Percentiles rank a stretch among this genome's conserved stretches.
Evolutionary conservation across 2,329 filamentous ascomycete genomes (phyloP).

Genomic region (Dothideomycetidae sp.): DNA sequence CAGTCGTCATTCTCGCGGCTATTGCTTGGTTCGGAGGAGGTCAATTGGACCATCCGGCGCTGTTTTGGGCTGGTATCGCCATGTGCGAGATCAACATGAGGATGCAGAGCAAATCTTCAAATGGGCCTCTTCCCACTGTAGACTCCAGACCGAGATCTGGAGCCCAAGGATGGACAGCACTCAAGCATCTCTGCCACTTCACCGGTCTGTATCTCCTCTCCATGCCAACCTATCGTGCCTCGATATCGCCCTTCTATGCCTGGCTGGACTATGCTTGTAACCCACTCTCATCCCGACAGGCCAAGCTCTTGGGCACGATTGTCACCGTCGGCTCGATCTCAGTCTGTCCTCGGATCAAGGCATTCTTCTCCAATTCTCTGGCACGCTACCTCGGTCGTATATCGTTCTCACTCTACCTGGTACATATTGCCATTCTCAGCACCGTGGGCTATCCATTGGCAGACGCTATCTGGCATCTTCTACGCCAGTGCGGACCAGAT

Average conservation of each 20-base stretch:
- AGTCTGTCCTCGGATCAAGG: constrained; percentile 32
- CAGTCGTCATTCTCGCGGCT: constrained; percentile 29
- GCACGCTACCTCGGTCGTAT: constrained; percentile 46
- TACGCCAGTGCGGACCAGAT: no score
- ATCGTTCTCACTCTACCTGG: constrained; percentile 45
- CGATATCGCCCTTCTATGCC: constrained; percentile 38
- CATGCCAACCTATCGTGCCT: constrained; percentile 29
- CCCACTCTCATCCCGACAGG: constrained; percentile 33
- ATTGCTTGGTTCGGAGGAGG: constrained; percentile 34
- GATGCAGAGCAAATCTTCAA: constrained; percentile 1
- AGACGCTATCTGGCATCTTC: no score
- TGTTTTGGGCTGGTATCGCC: constrained; percentile 42
- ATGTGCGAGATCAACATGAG: constrained; percentile 43
- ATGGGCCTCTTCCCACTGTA: not conserved
- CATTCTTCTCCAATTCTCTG: constrained; percentile 34
- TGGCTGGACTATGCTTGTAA: constrained; percentile 37
- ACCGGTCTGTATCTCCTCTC: constrained; percentile 40
- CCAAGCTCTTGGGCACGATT: constrained; percentile 40
- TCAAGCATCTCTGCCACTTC: no score
- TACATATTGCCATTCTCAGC: no score
- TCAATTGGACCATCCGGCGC: constrained; percentile 40
- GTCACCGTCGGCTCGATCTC: constrained; percentile 38
- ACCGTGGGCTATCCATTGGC: no score
- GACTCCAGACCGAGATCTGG: no score
- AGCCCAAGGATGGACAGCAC: constrained; percentile 23